Evolutionary conservation across 2,329 filamentous ascomycete genomes (phyloP), one percentile per base, ranked within the genome.

Genomic region (Penicillium sp.): DNA sequence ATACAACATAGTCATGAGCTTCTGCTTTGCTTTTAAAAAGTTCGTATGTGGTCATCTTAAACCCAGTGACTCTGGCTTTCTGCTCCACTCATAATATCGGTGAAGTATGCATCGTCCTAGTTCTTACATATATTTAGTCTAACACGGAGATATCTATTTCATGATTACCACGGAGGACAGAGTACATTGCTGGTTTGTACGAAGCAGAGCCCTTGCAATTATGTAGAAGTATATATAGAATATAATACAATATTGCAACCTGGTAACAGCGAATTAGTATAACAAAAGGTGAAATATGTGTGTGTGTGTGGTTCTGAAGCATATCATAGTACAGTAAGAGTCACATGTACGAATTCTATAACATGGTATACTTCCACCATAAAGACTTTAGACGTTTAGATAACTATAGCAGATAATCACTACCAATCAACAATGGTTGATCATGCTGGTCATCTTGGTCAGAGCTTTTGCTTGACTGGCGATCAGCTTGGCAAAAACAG

Each of bases 381-480:
- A 2, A 12, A 23, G 13, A 3, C 27, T 29, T n/a, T 18, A n/a
- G 8, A 25, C 16, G 6, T 31, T 25, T 8, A 32, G 21, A 34
- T 23, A 21, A 21, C 18, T 21, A n/a, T 6, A 15, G 32, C 5
- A 35, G 15, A 35, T 23, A 27, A 18, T 31, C 6, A 13, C 29
- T 32, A 18, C 18, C 12, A 25, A 48, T 40, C n/a, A 27, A 21
- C n/a, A 40, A 18, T 25, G 6, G 18, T n/a, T 38, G 40, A 12
- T 18, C 10, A 32, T 41, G 35, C 25, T 32, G 23, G 15, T 35
- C 32, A 35, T 35, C 13, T 25, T 40, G 44, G 50, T 34, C 50
- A 48, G 12, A 53, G 50, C 44, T 21, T 38, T 53, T 53, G 50
- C 45, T 53, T 53, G 21, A 37, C 37, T 49, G 37, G 16, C 50